Conservation (phyloP, 2,329 filamentous ascomycete genomes). For the Fusarium euwallaceae region DNA sequence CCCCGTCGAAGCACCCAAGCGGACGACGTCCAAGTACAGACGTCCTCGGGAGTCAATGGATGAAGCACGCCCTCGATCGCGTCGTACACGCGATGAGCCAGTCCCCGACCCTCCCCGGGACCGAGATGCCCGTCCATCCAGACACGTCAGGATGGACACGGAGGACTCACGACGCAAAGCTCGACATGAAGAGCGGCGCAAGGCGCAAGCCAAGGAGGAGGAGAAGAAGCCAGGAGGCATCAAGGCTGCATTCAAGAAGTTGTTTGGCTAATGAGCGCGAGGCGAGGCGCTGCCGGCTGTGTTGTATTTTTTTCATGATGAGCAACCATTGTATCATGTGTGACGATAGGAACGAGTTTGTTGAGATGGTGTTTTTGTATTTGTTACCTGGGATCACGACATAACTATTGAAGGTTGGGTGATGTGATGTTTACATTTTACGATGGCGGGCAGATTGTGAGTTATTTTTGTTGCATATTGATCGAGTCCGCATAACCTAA, state of each 20-base stretch:
- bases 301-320: conserved; percentile 36
- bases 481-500: background rate
- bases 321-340: conserved; percentile 39
- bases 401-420: conserved; percentile 10
- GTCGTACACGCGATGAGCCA: conserved; percentile 37
- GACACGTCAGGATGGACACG: conserved; percentile 47
- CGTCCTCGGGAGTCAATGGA: conserved; percentile 36
- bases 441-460: background rate
- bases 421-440: background rate
- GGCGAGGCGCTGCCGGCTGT: background rate
- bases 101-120: conserved; percentile 33
- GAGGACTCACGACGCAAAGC: conserved; percentile 53
- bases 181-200: conserved; percentile 50
- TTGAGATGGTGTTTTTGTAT: conserved; percentile 19
- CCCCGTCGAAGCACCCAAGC: conserved; percentile 49
- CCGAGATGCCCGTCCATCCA: conserved; percentile 33
- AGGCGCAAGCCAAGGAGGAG: conserved; percentile 49
- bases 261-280: conserved; percentile 44
- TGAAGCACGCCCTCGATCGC: conserved; percentile 40
- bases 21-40: conserved; percentile 39
- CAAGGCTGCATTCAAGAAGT: conserved; percentile 50
- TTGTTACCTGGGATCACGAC: conserved; percentile 29
- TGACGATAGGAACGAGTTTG: conserved; percentile 40
- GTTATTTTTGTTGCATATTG: background rate
- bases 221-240: conserved; percentile 49